Percentiles rank a stretch among this genome's conserved stretches.
These are phyloP conservation scores for Lignosus rhinocerotis DNA, from an alignment of 1,284 basidiomycete genomes.

Conservation along the genomic window DNA sequence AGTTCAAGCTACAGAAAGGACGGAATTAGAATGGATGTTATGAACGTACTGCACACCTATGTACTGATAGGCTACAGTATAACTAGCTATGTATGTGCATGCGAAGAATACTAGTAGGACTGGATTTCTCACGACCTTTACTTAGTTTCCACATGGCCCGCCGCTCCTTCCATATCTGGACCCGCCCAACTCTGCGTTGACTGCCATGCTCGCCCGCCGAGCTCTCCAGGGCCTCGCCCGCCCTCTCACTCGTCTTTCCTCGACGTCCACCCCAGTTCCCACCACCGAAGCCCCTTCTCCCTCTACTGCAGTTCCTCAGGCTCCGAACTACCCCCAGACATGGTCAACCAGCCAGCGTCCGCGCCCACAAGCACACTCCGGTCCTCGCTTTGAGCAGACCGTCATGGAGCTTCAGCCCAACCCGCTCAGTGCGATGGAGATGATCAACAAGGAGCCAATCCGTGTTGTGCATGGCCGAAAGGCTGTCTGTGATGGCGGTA, in stretches of 20 bases:
- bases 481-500: slow-evolving; percentile 93
- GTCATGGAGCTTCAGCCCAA: slow-evolving; percentile 84
- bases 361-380: slow-evolving; percentile 54
- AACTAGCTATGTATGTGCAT: too few relatives aligned
- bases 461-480: slow-evolving; percentile 78
- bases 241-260: slow-evolving; percentile 34
- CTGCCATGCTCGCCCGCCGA: slow-evolving; percentile 40
- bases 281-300: slow-evolving; percentile 32
- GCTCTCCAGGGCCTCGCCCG: slow-evolving; percentile 34
- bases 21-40: too few relatives aligned
- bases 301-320: slow-evolving; percentile 52
- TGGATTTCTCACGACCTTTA: slow-evolving; percentile 22
- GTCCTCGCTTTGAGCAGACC: slow-evolving; percentile 92
- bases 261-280: slow-evolving; percentile 26
- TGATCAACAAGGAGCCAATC: slow-evolving; percentile 86
- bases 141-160: slow-evolving; percentile 12
- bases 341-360: slow-evolving; percentile 78
- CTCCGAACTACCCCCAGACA: slow-evolving; percentile 76
- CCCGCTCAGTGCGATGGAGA: slow-evolving; percentile 89
- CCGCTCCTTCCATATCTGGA: slow-evolving; percentile 17
- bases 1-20: too few relatives aligned
- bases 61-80: too few relatives aligned
- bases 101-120: background rate
- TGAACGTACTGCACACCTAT: too few relatives aligned
- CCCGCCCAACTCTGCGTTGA: slow-evolving; percentile 18